phyloP scores from a whole-genome alignment of 1,139 yeast genomes.

The Taphrina pruni region DNA sequence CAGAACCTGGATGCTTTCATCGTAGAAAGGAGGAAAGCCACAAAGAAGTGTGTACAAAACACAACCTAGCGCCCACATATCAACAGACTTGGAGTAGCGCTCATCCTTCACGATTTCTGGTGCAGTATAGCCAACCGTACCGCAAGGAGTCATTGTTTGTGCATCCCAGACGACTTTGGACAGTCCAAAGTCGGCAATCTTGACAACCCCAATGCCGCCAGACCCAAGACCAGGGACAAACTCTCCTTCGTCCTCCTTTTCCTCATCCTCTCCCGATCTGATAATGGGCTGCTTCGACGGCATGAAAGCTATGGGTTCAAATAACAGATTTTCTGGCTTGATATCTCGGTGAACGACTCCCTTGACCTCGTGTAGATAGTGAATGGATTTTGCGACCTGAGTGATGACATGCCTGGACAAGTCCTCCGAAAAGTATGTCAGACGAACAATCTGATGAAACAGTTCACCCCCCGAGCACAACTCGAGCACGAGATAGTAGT shows the following conservation, averaged over 20 bases:
- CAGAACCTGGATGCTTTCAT: slow-evolving; percentile 78
- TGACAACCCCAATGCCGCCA: slow-evolving; percentile 84
- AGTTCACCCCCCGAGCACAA: slow-evolving; percentile 92
- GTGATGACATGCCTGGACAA: slow-evolving; percentile 80
- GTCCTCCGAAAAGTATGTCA: slow-evolving; percentile 87
- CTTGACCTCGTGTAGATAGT: slow-evolving; percentile 76
- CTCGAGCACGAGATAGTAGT: slow-evolving; percentile 82
- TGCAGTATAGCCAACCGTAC: slow-evolving; percentile 90
- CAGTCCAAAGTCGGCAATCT: slow-evolving; percentile 90
- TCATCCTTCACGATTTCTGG: slow-evolving; percentile 92
- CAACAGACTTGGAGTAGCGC: slow-evolving; percentile 85
- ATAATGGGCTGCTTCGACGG: slow-evolving; percentile 60
- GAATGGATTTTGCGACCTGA: slow-evolving; percentile 82
- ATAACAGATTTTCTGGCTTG: slow-evolving; percentile 89
- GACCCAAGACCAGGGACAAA: slow-evolving; percentile 81
- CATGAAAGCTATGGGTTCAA: slow-evolving; percentile 70
- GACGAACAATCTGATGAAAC: slow-evolving; percentile 88
- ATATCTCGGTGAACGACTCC: slow-evolving; percentile 95
- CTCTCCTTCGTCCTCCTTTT: slow-evolving; percentile 84
- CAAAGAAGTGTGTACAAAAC: slow-evolving; percentile 85
- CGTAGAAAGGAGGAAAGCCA: slow-evolving; percentile 97
- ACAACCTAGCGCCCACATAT: slow-evolving; percentile 96
- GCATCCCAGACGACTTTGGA: slow-evolving; percentile 78
- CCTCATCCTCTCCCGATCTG: slow-evolving; percentile 75
- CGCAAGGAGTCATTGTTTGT: slow-evolving; percentile 83